A percentile compares a stretch with the other conserved stretches of the same genome.
These are phyloP conservation scores for Melaleuca alternifolia DNA, from an alignment of 345 rosid species.

Conservation along the genomic window DNA sequence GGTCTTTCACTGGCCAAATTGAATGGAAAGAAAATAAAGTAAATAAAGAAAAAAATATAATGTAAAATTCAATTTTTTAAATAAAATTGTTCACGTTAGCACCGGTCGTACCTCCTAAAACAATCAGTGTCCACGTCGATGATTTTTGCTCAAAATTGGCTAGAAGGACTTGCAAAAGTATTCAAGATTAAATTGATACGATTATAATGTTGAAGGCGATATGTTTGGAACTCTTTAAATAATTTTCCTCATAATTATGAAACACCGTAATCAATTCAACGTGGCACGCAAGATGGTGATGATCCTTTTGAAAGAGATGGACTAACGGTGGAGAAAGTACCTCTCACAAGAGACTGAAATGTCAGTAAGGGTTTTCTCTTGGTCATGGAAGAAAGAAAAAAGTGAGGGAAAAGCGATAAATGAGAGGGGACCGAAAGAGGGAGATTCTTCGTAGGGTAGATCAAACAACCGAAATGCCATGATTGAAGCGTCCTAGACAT, in stretches of 20 bases:
- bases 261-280: neutral
- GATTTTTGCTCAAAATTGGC: no score
- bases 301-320: neutral
- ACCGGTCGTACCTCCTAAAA: no score
- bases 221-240: no score
- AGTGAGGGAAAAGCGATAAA: neutral
- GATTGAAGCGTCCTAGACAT: neutral
- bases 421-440: neutral
- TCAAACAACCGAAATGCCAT: neutral
- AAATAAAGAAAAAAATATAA: no score
- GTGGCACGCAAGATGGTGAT: neutral
- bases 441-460: neutral
- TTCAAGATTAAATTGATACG: no score
- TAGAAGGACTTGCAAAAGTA: no score
- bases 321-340: neutral
- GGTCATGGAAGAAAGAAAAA: neutral
- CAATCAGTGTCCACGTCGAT: no score
- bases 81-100: no score
- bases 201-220: no score
- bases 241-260: neutral
- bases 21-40: no score
- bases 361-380: neutral
- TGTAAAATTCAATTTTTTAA: no score
- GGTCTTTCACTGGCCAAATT: no score
- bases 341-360: neutral